Evolutionary conservation across 352 stramenopile species (phyloP), one percentile per base, ranked within the genome.

Genomic region (Phytophthora podocarpi): DNA sequence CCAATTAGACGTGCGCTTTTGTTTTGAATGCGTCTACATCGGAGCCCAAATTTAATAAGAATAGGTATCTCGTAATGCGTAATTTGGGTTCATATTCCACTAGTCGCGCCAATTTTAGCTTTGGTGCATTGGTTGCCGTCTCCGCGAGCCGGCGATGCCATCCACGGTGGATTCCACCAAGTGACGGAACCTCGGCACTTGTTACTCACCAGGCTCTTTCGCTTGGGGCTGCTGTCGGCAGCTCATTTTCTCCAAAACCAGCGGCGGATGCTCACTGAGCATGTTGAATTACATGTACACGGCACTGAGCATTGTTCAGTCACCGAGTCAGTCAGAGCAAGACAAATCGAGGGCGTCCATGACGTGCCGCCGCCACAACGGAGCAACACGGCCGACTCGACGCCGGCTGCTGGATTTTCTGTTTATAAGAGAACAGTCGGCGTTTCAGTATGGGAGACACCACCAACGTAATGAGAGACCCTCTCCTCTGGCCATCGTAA

Each of bases 241-340:
- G 36, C 41, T 63, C 52, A 58, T 58, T 68, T 67, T 64, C 51
- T 50, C 35, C 27, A 21, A 63, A 68, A 58, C 35, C 43, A 67
- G 36, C 23, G 52, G 36, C 24, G 50, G 28, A 42, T 18, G 20
- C 26, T 64, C n/a, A n/a, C n/a, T n/a, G n/a, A n/a, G n/a, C n/a
- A n/a, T n/a, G n/a, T n/a, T n/a, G n/a, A n/a, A n/a, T n/a, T n/a
- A n/a, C n/a, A n/a, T n/a, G n/a, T n/a, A n/a, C n/a, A n/a, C n/a
- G n/a, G n/a, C n/a, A n/a, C n/a, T n/a, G n/a, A n/a, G n/a, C n/a
- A n/a, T n/a, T n/a, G n/a, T n/a, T n/a, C n/a, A n/a, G n/a, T 13
- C 16, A 20, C 32, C 11, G 32, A 37, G 32, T n/a, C n/a, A n/a
- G n/a, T n/a, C n/a, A n/a, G n/a, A n/a, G n/a, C n/a, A n/a, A n/a